Percentiles rank a stretch among this genome's conserved stretches.
phyloP scores from a whole-genome alignment of 2,329 filamentous ascomycete genomes.

The Fusarium longipes region DNA sequence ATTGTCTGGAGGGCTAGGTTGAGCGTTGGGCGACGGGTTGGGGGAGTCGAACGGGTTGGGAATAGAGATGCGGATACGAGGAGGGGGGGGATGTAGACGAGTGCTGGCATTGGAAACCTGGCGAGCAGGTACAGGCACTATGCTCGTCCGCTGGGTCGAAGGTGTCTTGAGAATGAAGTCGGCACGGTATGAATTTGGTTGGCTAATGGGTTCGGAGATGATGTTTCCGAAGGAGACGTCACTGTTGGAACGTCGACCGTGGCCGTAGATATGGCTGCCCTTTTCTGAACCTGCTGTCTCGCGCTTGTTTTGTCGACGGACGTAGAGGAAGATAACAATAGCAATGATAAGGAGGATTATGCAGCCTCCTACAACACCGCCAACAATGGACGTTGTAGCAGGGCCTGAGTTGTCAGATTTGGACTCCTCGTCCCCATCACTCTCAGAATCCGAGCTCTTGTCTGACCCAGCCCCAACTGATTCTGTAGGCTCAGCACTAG shows the following conservation, averaged over 20 bases:
- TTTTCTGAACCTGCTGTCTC: slow-evolving; percentile 35
- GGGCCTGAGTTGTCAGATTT: slow-evolving; percentile 43
- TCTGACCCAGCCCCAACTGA: slow-evolving; percentile 21
- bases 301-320: slow-evolving; percentile 50
- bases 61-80: slow-evolving; percentile 49
- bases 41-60: slow-evolving; percentile 53
- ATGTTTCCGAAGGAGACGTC: slow-evolving; percentile 55
- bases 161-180: slow-evolving; percentile 63
- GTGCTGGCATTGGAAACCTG: slow-evolving; percentile 28
- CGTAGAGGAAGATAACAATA: slow-evolving; percentile 55
- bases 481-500: slow-evolving; percentile 29
- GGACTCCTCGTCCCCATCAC: slow-evolving; percentile 14
- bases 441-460: slow-evolving; percentile 9
- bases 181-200: slow-evolving; percentile 57
- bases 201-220: slow-evolving; percentile 68
- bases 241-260: slow-evolving; percentile 36
- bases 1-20: slow-evolving; percentile 44
- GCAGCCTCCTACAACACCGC: slow-evolving; percentile 61
- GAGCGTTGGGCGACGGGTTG: slow-evolving; percentile 43
- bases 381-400: slow-evolving; percentile 56
- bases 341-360: slow-evolving; percentile 56
- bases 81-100: slow-evolving; percentile 28
- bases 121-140: slow-evolving; percentile 17
- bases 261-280: slow-evolving; percentile 30
- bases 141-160: slow-evolving; percentile 27